Base-by-base conservation (phyloP, 208 protist species). In the Crithidia expoeki region DNA sequence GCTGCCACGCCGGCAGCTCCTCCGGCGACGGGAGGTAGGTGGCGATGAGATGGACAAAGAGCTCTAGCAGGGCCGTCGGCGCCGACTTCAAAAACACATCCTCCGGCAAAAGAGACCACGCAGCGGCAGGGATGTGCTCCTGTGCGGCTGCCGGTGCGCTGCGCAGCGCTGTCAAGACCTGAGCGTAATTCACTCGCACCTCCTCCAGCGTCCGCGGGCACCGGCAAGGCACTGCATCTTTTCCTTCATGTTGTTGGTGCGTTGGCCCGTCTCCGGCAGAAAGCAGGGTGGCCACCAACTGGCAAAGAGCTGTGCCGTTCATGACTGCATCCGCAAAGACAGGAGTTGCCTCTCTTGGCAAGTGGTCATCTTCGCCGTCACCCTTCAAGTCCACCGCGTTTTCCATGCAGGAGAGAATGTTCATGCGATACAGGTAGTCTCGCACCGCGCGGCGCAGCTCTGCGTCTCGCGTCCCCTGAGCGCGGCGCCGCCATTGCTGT, bases 391-490 rank as follows among this genome's bases (percentile, higher is more conserved):
- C 66, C 6, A 17, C 44, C 0, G 62, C 46, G n/a, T 46, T 2
- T 34, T 84, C 76, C 38, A 68, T 23, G n/a, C 49, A 47, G 38
- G 72, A 65, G 12, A 92, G 55, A 50, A 94, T 86, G 68, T 90
- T 83, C 72, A 92, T 81, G 38, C 89, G 80, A 21, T 87, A 70
- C 25, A 94, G 77, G 62, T 83, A 88, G 65, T 94, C 89, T 19
- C 89, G 83, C 50, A 92, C 79, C 11, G 80, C 80, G 3, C 68
- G 50, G 40, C 82, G 75, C 61, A 74, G 51, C 50, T 78, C 70
- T 4, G 65, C 56, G 30, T 85, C 78, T n/a, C 69, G 61, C 55
- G 69, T 53, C 16, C 16, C 21, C 6, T 21, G 21, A 27, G 53
- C 19, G 46, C 66, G 73, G 4, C 72, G 72, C 12, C 57, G 72